Evolutionary conservation across 192 early-diverging fungal genomes (phyloP).

Genomic region (Radiomyces spectabilis): DNA sequence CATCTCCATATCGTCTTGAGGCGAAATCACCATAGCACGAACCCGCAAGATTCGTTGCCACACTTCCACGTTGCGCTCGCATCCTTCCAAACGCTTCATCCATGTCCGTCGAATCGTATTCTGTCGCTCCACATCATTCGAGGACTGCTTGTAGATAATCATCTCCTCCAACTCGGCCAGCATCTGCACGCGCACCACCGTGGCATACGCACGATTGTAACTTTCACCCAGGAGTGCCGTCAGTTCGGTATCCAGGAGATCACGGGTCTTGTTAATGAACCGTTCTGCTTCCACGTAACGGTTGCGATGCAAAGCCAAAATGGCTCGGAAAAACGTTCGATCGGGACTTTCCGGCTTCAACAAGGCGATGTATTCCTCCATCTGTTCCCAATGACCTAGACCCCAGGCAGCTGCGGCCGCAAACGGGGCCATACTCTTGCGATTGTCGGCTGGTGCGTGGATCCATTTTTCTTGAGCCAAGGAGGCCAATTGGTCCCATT

Average conservation of each 20-base stretch:
- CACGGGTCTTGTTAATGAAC: slow-evolving; percentile 74
- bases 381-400: slow-evolving; percentile 75
- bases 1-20: slow-evolving; percentile 89
- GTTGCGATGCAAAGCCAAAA: slow-evolving; percentile 77
- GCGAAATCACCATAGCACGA: slow-evolving; percentile 79
- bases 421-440: slow-evolving; percentile 72
- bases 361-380: slow-evolving; percentile 84
- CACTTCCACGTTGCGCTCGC: slow-evolving; percentile 89
- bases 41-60: slow-evolving; percentile 92
- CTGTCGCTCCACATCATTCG: slow-evolving; percentile 72
- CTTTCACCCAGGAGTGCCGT: slow-evolving; percentile 87
- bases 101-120: slow-evolving; percentile 77
- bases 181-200: slow-evolving; percentile 93
- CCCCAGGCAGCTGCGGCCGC: slow-evolving; percentile 95
- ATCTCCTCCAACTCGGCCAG: slow-evolving; percentile 97
- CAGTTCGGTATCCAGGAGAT: slow-evolving; percentile 77
- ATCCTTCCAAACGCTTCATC: slow-evolving; percentile 80
- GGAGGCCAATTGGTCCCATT: slow-evolving; percentile 80
- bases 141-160: slow-evolving; percentile 77
- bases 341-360: slow-evolving; percentile 76
- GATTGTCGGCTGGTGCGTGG: slow-evolving; percentile 49
- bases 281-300: slow-evolving; percentile 63
- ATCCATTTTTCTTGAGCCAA: slow-evolving; percentile 77
- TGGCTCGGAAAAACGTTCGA: slow-evolving; percentile 78
- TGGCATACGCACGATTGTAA: slow-evolving; percentile 85